Percentiles rank a stretch among this genome's conserved stretches.
These are phyloP conservation scores for Vigna unguiculata DNA, from an alignment of 306 rosid genomes.

Conservation along the genomic window DNA sequence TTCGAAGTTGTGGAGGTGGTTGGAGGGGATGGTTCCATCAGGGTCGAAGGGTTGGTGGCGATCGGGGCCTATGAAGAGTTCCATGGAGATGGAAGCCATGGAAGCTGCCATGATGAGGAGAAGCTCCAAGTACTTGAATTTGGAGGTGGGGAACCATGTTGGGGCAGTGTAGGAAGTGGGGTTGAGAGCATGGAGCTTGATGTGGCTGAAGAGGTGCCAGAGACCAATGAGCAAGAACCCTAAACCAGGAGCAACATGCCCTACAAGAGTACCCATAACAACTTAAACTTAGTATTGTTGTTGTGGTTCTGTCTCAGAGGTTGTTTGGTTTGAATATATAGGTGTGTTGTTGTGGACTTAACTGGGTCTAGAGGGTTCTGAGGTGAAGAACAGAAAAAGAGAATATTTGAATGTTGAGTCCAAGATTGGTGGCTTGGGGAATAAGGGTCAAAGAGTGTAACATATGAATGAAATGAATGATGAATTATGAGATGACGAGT, in stretches of 20 bases:
- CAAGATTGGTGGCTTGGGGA: constrained; percentile 29
- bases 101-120: constrained; percentile 57
- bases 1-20: constrained; percentile 90
- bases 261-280: constrained; percentile 69
- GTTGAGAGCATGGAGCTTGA: constrained; percentile 60
- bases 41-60: constrained; percentile 76
- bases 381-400: background rate
- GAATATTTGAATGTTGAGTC: background rate
- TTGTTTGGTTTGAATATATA: no score
- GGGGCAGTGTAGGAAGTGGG: constrained; percentile 55
- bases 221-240: constrained; percentile 75
- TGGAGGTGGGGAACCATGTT: constrained; percentile 76
- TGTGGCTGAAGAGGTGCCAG: constrained; percentile 90
- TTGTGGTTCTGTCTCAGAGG: no score
- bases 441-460: background rate
- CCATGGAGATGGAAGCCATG: constrained; percentile 71
- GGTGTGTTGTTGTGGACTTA: no score
- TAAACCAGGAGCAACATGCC: constrained; percentile 87
- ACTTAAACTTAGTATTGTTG: no score
- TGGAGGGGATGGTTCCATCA: constrained; percentile 79
- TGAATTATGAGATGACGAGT: constrained; percentile 7
- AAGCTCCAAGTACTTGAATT: constrained; percentile 65
- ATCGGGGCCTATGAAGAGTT: constrained; percentile 71
- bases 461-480: background rate
- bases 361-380: background rate